Evolutionary conservation across 768 basidiomycete species (phyloP), one percentile per base, ranked within the genome.

Genomic region (Sporobolomyces phaffii): DNA sequence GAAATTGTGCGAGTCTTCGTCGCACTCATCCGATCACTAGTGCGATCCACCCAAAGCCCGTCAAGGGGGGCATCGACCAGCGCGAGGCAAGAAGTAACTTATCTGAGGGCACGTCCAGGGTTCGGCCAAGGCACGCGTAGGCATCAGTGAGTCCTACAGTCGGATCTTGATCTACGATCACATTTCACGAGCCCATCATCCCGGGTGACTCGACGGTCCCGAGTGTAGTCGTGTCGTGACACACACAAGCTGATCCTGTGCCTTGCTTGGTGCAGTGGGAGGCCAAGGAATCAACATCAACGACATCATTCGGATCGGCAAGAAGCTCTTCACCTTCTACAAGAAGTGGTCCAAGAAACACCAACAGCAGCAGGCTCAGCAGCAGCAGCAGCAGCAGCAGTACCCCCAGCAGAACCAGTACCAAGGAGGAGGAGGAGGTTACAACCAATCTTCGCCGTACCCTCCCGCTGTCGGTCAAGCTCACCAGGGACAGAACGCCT

Each of bases 241-340:
- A n/a, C n/a, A n/a, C n/a, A n/a, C n/a, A n/a, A 41, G 40, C 40
- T 41, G 20, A 41, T 41, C 10, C 40, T 47, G 45, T 15, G 14
- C 45, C 9, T 24, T 47, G 8, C 45, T 47, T 9, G 14, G n/a
- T 47, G 48, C 38, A 57, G 54, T 57, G 54, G 41, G 24, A 18
- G 33, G 50, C 4, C 50, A 57, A 34, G 54, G 36, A 18, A 53
- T 62, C 41, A 62, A 51, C 28, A 24, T 62, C 26, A 29, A 64
- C 31, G 44, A 64, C 33, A 40, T 64, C 10, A 56, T 64, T 33
- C 31, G 54, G 36, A 56, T 56, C 49, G 64, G 56, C 2, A 67
- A 67, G 53, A 67, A 67, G 57, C 45, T 60, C 8, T 64, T 66
- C 65, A 56, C 44, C 17, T 43, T 66, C 45, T 63, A 29, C 33